phyloP scores from a whole-genome alignment of 2,329 filamentous ascomycete species.

The Ilyonectria robusta region DNA sequence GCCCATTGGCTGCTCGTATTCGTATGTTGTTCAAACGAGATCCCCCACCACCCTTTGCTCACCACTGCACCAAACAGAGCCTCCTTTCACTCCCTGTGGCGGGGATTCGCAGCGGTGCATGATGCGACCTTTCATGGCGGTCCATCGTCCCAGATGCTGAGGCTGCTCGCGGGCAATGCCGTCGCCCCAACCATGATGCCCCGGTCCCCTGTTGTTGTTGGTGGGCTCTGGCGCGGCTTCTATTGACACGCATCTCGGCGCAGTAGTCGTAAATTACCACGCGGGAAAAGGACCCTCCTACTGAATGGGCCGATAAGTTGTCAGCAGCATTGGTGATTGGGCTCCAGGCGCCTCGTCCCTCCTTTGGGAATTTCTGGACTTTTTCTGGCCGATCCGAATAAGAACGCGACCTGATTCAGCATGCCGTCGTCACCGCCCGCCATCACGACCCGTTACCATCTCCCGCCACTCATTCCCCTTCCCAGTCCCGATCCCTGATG shows the following conservation, averaged over 20 bases:
- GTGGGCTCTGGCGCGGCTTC: slow-evolving; percentile 20
- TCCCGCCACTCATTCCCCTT: slow-evolving; percentile 35
- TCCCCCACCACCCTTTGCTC: slow-evolving; percentile 24
- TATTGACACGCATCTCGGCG: slow-evolving; percentile 8
- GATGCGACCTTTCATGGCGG: slow-evolving; percentile 11
- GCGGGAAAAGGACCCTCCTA: slow-evolving; percentile 2
- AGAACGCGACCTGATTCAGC: slow-evolving; percentile 37
- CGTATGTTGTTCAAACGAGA: slow-evolving; percentile 25
- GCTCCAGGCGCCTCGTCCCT: slow-evolving; percentile 4
- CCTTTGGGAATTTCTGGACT: neutral
- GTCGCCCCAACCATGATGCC: slow-evolving; percentile 1
- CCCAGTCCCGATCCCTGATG: slow-evolving; percentile 42
- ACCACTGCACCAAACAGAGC: slow-evolving; percentile 9
- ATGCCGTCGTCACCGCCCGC: slow-evolving; percentile 23
- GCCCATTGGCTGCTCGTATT: slow-evolving; percentile 28
- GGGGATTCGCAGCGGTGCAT: slow-evolving; percentile 14
- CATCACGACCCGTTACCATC: slow-evolving; percentile 14
- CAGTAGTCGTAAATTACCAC: slow-evolving; percentile 1
- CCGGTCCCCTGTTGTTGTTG: slow-evolving; percentile 9
- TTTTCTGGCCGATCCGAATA: slow-evolving; percentile 42
- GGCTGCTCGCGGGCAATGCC: slow-evolving; percentile 17
- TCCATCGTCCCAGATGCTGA: slow-evolving; percentile 22
- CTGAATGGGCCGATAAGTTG: slow-evolving; percentile 44
- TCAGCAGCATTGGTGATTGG: slow-evolving; percentile 35
- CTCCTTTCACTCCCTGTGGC: slow-evolving; percentile 2